These are phyloP conservation scores for Beauveria australis DNA, from an alignment of 2,329 filamentous ascomycete genomes.

Conservation along the genomic window DNA sequence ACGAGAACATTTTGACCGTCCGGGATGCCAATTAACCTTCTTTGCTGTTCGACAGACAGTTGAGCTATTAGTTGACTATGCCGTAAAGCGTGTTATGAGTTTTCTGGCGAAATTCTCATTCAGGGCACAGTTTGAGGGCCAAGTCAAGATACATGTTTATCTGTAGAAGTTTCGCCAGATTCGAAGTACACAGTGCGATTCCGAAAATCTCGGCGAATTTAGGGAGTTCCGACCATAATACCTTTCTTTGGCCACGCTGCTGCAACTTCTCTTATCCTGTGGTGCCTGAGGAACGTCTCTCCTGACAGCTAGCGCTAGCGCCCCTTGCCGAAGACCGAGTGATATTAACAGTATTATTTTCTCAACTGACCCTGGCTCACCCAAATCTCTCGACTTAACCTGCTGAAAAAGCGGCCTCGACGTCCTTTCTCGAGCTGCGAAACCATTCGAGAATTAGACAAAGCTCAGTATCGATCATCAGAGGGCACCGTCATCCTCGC, in stretches of 20 bases:
- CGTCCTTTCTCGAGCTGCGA: background rate
- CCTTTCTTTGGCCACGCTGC: background rate
- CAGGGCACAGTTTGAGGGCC: background rate
- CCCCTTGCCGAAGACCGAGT: background rate
- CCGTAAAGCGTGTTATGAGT: background rate
- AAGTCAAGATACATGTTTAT: background rate
- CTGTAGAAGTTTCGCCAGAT: background rate
- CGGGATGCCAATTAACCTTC: background rate
- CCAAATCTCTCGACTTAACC: background rate
- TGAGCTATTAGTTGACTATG: background rate
- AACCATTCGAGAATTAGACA: background rate
- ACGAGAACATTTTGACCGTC: background rate
- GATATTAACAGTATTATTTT: background rate
- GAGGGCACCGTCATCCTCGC: conserved; percentile 26
- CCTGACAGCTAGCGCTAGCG: background rate
- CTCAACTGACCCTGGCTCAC: background rate
- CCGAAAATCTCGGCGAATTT: conserved; percentile 10
- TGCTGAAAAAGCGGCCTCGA: background rate
- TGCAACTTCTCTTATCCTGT: background rate
- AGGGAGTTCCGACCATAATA: conserved; percentile 7
- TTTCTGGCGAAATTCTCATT: background rate
- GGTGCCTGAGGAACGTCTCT: conserved; percentile 11
- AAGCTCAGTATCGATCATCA: background rate
- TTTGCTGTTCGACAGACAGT: background rate
- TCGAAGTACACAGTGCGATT: conserved; percentile 12